Base-by-base conservation (phyloP, 345 rosid species). In the Gossypium mustelinum region DNA sequence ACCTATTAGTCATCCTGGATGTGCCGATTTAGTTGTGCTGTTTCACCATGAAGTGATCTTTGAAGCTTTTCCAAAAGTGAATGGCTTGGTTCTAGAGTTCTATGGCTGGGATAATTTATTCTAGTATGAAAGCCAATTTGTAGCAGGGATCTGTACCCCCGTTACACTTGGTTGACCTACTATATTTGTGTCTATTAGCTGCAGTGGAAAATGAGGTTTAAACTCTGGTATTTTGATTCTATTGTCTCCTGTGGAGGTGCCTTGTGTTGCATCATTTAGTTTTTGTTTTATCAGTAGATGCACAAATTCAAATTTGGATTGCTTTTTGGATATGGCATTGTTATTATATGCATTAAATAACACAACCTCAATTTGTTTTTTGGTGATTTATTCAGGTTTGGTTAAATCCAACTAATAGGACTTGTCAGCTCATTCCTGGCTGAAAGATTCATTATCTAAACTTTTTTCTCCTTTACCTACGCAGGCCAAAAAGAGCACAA, bases 401-500 rank as follows among this genome's bases (percentile, higher is more conserved):
- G 43, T 60, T 48, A 55, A 78, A 43, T 54, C 29, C 18, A 20
- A 44, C 43, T 65, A 20, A 34, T 66, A 3, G 59, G 55, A 9
- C 54, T 47, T 45, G 12, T 64, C 76, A 56, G 12, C 24, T 52
- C 54, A 57, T 57, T 65, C 27, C 59, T 68, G 61, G 24, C 27
- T 69, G 9, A 59, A 77, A 76, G 61, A 18, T 13, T 52, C 14
- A n/a, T 56, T 52, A 22, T 47, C 20, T 72, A 29, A 13, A 17
- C 7, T 13, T 73, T 47, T 16, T 13, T 16, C 41, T 34, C 58
- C 52, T 70, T 66, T 27, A 12, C 18, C 73, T 75, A 67, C 80
- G 75, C 78, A 92, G 98, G 87, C 52, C 9, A 92, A 89, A 86
- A 82, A 80, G 82, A 89, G 77, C 62, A 75, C 84, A 11, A 73